A percentile compares a stretch with the other conserved stretches of the same genome.
Conservation (phyloP, 805 yeast genomes). For the Candida chilensis region DNA sequence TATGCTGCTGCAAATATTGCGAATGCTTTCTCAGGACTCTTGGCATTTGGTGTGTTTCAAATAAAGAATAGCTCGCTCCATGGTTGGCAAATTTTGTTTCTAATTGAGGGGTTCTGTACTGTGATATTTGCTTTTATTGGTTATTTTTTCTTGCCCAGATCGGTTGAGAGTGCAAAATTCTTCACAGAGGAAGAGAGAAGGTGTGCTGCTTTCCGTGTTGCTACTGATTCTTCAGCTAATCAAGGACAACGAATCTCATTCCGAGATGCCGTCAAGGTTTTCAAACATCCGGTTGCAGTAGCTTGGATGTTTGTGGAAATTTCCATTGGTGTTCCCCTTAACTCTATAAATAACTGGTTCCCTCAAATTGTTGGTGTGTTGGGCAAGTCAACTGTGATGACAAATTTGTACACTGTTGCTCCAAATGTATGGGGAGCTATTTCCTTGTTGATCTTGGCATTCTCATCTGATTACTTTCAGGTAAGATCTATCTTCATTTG, state of each 20-base stretch:
- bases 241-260: constrained; percentile 22
- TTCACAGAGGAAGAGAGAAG: constrained; percentile 28
- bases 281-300: constrained; percentile 32
- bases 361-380: constrained; percentile 31
- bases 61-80: constrained; percentile 20
- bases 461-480: constrained; percentile 27
- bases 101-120: constrained; percentile 36
- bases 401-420: constrained; percentile 35
- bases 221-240: constrained; percentile 35
- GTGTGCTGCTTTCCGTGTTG: constrained; percentile 26
- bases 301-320: constrained; percentile 37
- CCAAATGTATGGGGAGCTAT: constrained; percentile 41
- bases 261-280: constrained; percentile 31
- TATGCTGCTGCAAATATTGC: too few species aligned
- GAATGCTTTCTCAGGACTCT: constrained; percentile 29
- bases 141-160: constrained; percentile 24
- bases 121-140: constrained; percentile 20
- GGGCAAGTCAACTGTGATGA: constrained; percentile 28
- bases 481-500: constrained; percentile 28
- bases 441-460: constrained; percentile 24
- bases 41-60: constrained; percentile 31
- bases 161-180: constrained; percentile 21
- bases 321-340: constrained; percentile 37
- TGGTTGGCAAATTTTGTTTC: constrained; percentile 42
- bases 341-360: constrained; percentile 39